Conservation (phyloP, 306 rosid genomes). For the Macrotyloma uniflorum region DNA sequence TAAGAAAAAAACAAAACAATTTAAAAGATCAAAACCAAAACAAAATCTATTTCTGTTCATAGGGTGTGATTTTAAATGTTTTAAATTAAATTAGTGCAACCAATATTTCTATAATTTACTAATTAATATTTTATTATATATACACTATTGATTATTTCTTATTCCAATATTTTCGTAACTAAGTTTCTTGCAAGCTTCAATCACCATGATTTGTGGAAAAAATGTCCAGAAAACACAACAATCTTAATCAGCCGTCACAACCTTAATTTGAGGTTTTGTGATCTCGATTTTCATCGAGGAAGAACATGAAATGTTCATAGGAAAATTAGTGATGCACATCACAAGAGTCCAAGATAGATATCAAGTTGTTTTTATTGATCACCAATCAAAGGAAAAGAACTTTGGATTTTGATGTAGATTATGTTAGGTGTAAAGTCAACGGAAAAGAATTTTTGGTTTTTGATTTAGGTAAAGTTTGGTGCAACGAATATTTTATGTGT, state of each 20-base stretch:
- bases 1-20: background rate
- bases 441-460: background rate
- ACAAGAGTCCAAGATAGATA: background rate
- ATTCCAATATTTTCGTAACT: background rate
- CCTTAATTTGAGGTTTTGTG: background rate
- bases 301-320: background rate
- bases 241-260: background rate
- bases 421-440: background rate
- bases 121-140: no score
- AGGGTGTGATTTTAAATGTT: background rate
- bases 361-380: background rate
- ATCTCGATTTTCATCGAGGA: background rate
- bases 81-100: background rate
- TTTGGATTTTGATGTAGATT: background rate
- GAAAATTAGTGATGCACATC: background rate
- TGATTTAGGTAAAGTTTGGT: slow-evolving; percentile 4
- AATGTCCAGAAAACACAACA: background rate
- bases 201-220: background rate
- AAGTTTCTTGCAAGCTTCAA: slow-evolving; percentile 20
- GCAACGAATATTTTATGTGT: background rate
- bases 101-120: background rate
- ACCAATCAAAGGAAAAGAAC: background rate
- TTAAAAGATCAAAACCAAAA: background rate
- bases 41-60: background rate
- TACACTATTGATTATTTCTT: no score